These are phyloP conservation scores for Mycothermus thermophilus DNA, from an alignment of 495 filamentous ascomycete genomes.

Conservation along the genomic window DNA sequence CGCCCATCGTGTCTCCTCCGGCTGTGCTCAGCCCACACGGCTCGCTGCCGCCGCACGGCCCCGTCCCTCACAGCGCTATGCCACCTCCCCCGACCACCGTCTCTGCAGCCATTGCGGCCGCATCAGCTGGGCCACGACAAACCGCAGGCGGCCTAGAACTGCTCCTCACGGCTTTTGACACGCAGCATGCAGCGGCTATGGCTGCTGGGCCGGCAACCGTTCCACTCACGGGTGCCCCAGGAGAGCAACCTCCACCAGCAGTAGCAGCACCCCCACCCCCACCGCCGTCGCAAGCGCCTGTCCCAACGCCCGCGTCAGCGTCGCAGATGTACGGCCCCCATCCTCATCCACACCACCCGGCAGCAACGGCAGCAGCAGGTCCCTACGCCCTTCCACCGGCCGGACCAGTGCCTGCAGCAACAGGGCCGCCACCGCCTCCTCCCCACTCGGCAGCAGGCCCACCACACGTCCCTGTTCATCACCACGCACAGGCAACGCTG, in stretches of 20 bases:
- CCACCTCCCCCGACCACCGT: background rate
- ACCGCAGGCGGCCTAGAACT: constrained; percentile 17
- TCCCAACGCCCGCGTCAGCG: too few relatives aligned
- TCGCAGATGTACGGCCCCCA: too few relatives aligned
- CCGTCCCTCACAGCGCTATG: background rate
- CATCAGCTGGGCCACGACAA: constrained; percentile 2
- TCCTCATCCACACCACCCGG: too few relatives aligned
- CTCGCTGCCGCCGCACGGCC: background rate
- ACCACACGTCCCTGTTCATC: background rate
- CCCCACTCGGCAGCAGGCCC: background rate
- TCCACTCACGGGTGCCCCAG: too few relatives aligned
- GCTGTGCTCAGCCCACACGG: constrained; percentile 6
- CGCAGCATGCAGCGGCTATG: constrained; percentile 7
- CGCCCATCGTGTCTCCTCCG: too few relatives aligned
- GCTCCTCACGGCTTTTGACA: constrained; percentile 20
- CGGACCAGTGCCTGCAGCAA: background rate
- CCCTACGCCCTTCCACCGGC: background rate
- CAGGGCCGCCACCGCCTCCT: background rate
- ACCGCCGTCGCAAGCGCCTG: too few relatives aligned
- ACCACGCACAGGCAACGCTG: background rate
- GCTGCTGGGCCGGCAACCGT: background rate
- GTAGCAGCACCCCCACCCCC: too few relatives aligned
- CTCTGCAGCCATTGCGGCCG: too few relatives aligned
- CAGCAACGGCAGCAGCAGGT: background rate
- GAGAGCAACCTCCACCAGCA: too few relatives aligned